These are phyloP conservation scores for Hyphodiscus hymeniophilus DNA, from an alignment of 495 filamentous ascomycete genomes.

Conservation along the genomic window DNA sequence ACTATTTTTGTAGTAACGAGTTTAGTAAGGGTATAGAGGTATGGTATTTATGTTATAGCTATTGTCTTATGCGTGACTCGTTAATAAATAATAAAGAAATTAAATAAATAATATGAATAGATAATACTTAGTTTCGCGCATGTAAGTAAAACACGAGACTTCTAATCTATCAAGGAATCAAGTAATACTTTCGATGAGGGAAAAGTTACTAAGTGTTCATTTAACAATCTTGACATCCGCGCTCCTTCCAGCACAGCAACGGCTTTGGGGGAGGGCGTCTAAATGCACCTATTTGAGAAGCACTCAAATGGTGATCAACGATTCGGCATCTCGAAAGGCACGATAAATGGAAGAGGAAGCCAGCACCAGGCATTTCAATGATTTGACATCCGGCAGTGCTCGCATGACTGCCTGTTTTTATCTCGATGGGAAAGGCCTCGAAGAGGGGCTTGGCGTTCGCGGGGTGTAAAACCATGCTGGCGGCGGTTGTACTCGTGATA, in stretches of 20 bases:
- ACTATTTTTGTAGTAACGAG: too few relatives aligned
- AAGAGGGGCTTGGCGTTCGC: conserved; percentile 3
- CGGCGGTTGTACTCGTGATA: background rate
- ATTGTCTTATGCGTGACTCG: too few relatives aligned
- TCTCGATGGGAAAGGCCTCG: conserved; percentile 3
- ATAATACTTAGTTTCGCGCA: too few relatives aligned
- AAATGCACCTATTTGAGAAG: background rate
- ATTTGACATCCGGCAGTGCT: conserved; percentile 1
- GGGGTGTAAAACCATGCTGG: conserved; percentile 1
- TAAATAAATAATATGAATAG: too few relatives aligned
- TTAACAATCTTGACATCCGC: too few relatives aligned
- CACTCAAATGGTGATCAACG: background rate
- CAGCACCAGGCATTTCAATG: conserved; percentile 1
- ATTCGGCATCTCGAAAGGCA: conserved; percentile 2
- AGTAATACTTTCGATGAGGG: too few relatives aligned
- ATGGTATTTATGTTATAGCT: too few relatives aligned
- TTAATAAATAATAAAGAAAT: too few relatives aligned
- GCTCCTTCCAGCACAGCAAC: background rate
- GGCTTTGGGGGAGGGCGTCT: conserved; percentile 9
- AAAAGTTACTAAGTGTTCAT: too few relatives aligned
- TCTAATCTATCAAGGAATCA: too few relatives aligned
- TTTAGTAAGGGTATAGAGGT: too few relatives aligned
- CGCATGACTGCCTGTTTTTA: conserved; percentile 5
- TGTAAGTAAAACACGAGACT: too few relatives aligned
- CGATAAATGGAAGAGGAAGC: conserved; percentile 2